Conservation (phyloP, 2,329 filamentous ascomycete species). For the Fusarium equiseti region DNA sequence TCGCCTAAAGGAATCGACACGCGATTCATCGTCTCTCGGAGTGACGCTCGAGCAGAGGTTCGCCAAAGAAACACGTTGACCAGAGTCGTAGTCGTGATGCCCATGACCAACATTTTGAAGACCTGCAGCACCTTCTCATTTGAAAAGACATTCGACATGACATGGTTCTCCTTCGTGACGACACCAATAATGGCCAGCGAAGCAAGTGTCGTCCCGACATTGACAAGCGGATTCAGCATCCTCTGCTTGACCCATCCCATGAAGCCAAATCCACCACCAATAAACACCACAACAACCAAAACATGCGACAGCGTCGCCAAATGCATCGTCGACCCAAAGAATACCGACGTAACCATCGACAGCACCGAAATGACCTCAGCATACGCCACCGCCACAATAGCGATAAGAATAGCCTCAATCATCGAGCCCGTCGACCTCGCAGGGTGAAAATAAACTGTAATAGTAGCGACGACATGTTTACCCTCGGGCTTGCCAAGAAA, state of each 20-base stretch:
- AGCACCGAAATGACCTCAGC: slow-evolving; percentile 75
- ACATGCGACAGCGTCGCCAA: slow-evolving; percentile 79
- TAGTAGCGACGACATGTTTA: slow-evolving; percentile 92
- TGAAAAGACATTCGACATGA: slow-evolving; percentile 86
- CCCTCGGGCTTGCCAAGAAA: slow-evolving; percentile 87
- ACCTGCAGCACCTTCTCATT: slow-evolving; percentile 84
- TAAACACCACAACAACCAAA: slow-evolving; percentile 83
- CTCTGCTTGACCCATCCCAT: slow-evolving; percentile 89
- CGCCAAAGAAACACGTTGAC: slow-evolving; percentile 85
- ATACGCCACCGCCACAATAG: slow-evolving; percentile 82
- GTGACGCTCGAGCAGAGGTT: slow-evolving; percentile 77
- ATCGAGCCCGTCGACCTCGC: slow-evolving; percentile 88
- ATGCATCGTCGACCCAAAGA: slow-evolving; percentile 76
- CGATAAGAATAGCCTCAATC: slow-evolving; percentile 85
- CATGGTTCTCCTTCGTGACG: slow-evolving; percentile 88
- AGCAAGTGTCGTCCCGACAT: slow-evolving; percentile 85
- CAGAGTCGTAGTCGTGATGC: slow-evolving; percentile 74
- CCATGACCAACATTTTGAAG: slow-evolving; percentile 84
- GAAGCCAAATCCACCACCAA: slow-evolving; percentile 87
- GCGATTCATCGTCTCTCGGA: slow-evolving; percentile 78
- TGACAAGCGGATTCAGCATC: slow-evolving; percentile 81
- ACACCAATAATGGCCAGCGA: slow-evolving; percentile 91
- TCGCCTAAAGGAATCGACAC: slow-evolving; percentile 82
- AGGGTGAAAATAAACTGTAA: slow-evolving; percentile 95
- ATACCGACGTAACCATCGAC: slow-evolving; percentile 87